Evolutionary conservation across 768 basidiomycete genomes (phyloP), one percentile per base, ranked within the genome.

Genomic region (Tremella fuciformis): DNA sequence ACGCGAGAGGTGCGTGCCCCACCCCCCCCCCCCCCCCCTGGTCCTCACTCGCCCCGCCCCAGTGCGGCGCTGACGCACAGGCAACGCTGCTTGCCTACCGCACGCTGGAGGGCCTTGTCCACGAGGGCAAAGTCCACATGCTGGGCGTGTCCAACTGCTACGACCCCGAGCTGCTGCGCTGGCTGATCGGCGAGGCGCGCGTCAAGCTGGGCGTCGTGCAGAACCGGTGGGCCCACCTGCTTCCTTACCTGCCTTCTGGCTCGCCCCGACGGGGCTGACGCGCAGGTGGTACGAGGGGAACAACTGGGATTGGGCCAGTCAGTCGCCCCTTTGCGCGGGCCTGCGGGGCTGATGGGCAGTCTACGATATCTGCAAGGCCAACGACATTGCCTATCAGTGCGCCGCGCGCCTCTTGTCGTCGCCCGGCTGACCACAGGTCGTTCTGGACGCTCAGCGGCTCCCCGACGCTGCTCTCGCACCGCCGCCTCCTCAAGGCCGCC

Each of bases 361-460:
- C 3, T 80, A 84, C 62, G 77, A 78, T 38, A 86, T 86, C 63
- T 91, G 89, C 71, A 81, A 77, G 64, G 76, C 81, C 54, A 79
- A 85, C 50, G 83, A 77, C 11, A 85, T 88, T 8, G 82, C 84
- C 69, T 91, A 90, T 66, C 88, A 91, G 87, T 89, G 63, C 38
- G 75, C 65, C 8, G 18, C 15, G 16, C 8, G 46, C 16, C 51
- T 15, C 47, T 15, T 18, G 15, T 13, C 46, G 42, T 8, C 22
- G 26, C 22, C n/a, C 48, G 40, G 34, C 41, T 61, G 13, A 44
- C 9, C 18, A 18, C 48, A 89, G 88, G 66, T 89, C 88, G 15
- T 91, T 91, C 75, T 91, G 90, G 89, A 91, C 90, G 21, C 77
- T 92, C 21, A 82, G 86, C 0, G 87, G 88, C n/a, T 87, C 88